Conservation (phyloP, 306 rosid species). For the Begonia loranthoides region DNA sequence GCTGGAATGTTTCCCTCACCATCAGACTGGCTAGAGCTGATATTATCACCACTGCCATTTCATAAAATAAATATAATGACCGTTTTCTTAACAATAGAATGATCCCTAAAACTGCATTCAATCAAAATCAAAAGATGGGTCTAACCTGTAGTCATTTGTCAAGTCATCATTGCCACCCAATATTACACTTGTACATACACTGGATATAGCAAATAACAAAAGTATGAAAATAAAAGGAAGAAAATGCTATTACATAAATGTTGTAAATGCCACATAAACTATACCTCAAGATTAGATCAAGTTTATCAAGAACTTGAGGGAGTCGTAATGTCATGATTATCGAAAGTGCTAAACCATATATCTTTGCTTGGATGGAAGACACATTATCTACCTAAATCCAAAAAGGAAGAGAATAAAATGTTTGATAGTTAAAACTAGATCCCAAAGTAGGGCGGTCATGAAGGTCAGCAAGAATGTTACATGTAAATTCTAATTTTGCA, state of each 20-base stretch:
- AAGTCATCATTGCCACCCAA: constrained; percentile 54
- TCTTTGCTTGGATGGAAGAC: constrained; percentile 74
- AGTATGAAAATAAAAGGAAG: constrained; percentile 8
- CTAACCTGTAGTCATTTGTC: constrained; percentile 79
- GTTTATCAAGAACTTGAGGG: constrained; percentile 85
- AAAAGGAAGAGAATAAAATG: neutral
- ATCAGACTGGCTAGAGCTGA: constrained; percentile 35
- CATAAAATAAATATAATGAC: neutral
- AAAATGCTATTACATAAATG: constrained; percentile 9
- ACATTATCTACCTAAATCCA: constrained; percentile 72
- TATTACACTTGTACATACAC: constrained; percentile 87
- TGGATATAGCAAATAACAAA: constrained; percentile 22
- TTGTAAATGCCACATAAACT: constrained; percentile 9
- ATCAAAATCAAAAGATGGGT: constrained; percentile 12
- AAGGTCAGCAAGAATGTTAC: neutral
- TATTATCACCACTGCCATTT: constrained; percentile 44
- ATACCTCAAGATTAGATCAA: constrained; percentile 90
- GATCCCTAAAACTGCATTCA: constrained; percentile 2
- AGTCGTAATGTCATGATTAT: constrained; percentile 73
- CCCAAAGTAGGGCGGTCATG: constrained; percentile 7
- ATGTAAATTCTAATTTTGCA: too few species aligned
- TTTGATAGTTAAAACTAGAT: constrained; percentile 2
- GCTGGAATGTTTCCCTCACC: constrained; percentile 47
- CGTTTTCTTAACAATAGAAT: neutral
- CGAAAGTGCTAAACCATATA: constrained; percentile 82